A percentile compares a stretch with the other conserved stretches of the same genome.
phyloP scores from a whole-genome alignment of 257 asterid species.

The Nicotiana undulata region DNA sequence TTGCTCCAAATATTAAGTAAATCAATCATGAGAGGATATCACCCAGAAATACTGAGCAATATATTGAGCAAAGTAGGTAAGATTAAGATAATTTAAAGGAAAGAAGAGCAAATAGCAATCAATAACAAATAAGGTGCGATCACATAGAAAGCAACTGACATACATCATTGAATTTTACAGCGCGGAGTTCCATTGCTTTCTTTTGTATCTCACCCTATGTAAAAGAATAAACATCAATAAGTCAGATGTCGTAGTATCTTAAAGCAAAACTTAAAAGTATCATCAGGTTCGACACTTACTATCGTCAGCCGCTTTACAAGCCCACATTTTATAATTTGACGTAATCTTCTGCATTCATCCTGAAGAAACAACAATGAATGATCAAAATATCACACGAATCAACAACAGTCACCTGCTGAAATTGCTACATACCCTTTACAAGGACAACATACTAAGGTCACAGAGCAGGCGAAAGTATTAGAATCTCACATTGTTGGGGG shows the following conservation, averaged over 20 bases:
- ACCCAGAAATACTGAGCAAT: too few species aligned
- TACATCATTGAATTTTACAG: slow-evolving; percentile 59
- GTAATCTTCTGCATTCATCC: slow-evolving; percentile 87
- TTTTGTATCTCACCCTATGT: slow-evolving; percentile 69
- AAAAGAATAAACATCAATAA: slow-evolving; percentile 9
- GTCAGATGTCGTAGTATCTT: background rate
- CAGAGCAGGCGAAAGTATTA: background rate
- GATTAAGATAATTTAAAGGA: too few species aligned
- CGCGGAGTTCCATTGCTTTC: slow-evolving; percentile 64
- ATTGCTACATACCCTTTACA: background rate
- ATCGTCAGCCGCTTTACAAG: slow-evolving; percentile 63
- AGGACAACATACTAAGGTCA: background rate
- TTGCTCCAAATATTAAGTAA: too few species aligned
- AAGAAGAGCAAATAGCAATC: background rate
- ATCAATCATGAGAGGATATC: too few species aligned
- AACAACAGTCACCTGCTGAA: slow-evolving; percentile 2
- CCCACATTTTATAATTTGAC: slow-evolving; percentile 76
- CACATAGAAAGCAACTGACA: background rate
- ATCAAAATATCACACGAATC: background rate
- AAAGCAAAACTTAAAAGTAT: background rate
- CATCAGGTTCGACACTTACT: slow-evolving; percentile 40
- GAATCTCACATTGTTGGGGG: background rate
- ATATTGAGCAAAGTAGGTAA: too few species aligned
- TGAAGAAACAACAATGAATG: slow-evolving; percentile 18
- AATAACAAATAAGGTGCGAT: background rate